Conservation (phyloP, 2,329 filamentous ascomycete genomes). For the Colletotrichum plurivorum region DNA sequence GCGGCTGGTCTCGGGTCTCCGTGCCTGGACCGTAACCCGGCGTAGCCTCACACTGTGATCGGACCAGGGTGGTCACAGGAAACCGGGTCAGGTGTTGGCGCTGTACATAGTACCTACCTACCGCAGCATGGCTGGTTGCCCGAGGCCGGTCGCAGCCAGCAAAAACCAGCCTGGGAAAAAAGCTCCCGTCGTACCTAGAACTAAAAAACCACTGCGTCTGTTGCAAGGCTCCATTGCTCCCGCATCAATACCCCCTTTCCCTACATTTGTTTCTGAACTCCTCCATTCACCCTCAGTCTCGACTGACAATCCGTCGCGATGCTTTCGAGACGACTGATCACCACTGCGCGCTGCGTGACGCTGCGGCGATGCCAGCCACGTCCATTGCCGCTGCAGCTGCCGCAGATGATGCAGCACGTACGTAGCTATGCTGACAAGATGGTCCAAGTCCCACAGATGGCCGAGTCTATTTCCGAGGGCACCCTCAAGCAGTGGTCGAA, state of each 20-base stretch:
- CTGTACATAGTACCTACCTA: background rate
- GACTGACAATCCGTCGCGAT: constrained; percentile 47
- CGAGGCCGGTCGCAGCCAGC: background rate
- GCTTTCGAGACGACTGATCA: constrained; percentile 60
- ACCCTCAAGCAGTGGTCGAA: constrained; percentile 97
- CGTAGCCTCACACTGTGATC: background rate
- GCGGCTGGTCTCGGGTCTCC: constrained; percentile 8
- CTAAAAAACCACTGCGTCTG: no score
- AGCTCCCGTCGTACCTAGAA: background rate
- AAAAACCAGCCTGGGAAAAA: background rate
- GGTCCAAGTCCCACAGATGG: constrained; percentile 97
- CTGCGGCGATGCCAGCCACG: constrained; percentile 56
- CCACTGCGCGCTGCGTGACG: constrained; percentile 59
- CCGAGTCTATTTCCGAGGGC: constrained; percentile 97
- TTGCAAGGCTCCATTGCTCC: background rate
- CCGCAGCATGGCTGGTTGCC: background rate
- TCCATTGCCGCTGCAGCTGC: constrained; percentile 55
- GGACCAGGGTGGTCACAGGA: background rate
- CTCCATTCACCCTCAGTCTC: background rate
- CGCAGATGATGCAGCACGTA: constrained; percentile 68
- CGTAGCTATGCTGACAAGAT: constrained; percentile 82
- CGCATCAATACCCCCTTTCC: background rate
- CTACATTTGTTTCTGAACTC: background rate
- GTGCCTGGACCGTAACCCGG: background rate
- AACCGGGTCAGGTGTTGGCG: no score